A percentile compares a stretch with the other conserved stretches of the same genome.
Evolutionary conservation across 75 land plant genomes (phyloP).

Genomic region (Sequoiadendron giganteum): DNA sequence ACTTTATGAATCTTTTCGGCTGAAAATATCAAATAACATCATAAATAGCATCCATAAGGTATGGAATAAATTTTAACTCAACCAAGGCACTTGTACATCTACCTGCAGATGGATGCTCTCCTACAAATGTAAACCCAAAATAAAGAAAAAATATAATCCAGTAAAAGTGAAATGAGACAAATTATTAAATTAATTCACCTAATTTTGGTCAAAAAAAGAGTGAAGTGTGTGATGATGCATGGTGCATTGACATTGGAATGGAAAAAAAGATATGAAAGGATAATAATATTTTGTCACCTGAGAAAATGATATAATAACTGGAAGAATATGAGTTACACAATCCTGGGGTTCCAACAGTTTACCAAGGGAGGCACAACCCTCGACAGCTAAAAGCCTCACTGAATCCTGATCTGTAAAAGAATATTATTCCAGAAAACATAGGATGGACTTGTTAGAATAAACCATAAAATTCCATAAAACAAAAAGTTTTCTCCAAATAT

Average conservation of each 20-base stretch:
- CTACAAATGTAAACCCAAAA: neutral
- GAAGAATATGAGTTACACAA: conserved; percentile 57
- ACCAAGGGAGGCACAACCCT: conserved; percentile 67
- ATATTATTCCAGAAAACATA: conserved; percentile 3
- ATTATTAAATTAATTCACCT: neutral
- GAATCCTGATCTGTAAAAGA: conserved; percentile 59
- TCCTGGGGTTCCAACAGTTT: conserved; percentile 63
- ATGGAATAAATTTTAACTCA: neutral
- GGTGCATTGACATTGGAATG: neutral
- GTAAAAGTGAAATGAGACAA: neutral
- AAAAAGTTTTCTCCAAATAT: neutral
- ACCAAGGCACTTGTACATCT: neutral
- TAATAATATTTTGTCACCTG: conserved; percentile 28
- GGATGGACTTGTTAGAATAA: neutral
- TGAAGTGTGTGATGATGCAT: neutral
- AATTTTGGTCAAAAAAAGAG: neutral
- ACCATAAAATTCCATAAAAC: neutral
- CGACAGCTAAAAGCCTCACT: conserved; percentile 59
- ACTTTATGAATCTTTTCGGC: no score
- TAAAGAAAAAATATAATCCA: neutral
- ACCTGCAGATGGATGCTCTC: neutral
- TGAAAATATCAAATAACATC: no score
- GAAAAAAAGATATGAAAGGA: neutral
- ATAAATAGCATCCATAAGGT: no score
- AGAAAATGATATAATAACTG: conserved; percentile 59